These are phyloP conservation scores for Collybia sp. DNA, from an alignment of 768 basidiomycete genomes.

Conservation along the genomic window DNA sequence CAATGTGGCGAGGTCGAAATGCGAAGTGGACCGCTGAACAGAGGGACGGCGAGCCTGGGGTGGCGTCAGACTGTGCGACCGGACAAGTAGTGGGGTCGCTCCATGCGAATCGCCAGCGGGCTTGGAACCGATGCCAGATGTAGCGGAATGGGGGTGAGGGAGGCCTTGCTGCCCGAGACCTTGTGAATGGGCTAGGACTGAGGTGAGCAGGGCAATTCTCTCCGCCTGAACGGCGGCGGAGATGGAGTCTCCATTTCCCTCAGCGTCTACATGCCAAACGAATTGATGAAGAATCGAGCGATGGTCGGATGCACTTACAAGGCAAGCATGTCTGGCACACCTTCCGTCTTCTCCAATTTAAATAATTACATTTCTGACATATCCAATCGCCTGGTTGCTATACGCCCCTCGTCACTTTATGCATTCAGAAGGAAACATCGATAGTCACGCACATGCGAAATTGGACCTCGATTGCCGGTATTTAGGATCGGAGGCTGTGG, in stretches of 20 bases:
- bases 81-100: conserved; percentile 17
- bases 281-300: conserved; percentile 5
- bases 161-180: conserved; percentile 11
- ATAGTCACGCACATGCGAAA: conserved; percentile 61
- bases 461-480: conserved; percentile 84
- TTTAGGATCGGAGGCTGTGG: conserved; percentile 83
- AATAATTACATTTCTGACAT: conserved; percentile 79
- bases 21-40: conserved; percentile 29
- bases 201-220: conserved; percentile 74
- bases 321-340: conserved; percentile 89
- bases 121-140: not conserved
- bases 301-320: conserved; percentile 42
- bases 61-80: conserved; percentile 43
- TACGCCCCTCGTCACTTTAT: not conserved
- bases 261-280: conserved; percentile 51
- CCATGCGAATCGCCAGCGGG: conserved; percentile 7
- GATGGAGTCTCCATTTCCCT: conserved; percentile 86
- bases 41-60: conserved; percentile 36
- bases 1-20: not conserved
- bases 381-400: conserved; percentile 80
- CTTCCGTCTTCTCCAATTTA: conserved; percentile 85
- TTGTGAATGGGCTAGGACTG: conserved; percentile 62
- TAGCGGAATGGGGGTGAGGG: conserved; percentile 1
- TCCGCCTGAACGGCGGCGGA: conserved; percentile 83
- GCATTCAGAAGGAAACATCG: conserved; percentile 7